Percentiles rank a stretch among this genome's conserved stretches.
These are phyloP conservation scores for Aspergillus ruber DNA, from an alignment of 2,329 filamentous ascomycete genomes.

Conservation along the genomic window DNA sequence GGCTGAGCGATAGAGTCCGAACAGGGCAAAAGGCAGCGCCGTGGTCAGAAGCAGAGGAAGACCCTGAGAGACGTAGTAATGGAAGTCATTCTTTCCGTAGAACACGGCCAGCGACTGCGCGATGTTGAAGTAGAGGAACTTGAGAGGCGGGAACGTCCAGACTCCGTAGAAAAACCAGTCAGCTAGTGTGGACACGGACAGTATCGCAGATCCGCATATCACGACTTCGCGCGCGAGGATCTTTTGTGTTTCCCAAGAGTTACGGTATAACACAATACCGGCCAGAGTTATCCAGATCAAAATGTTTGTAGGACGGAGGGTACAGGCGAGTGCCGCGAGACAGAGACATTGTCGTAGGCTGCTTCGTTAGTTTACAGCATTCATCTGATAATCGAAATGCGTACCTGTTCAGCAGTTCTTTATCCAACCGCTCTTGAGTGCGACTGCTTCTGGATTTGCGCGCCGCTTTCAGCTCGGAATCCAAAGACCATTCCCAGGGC, in stretches of 20 bases:
- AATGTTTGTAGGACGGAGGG: conserved; percentile 82
- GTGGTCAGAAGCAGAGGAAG: conserved; percentile 81
- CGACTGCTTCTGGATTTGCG: conserved; percentile 6
- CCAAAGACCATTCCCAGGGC: conserved; percentile 69
- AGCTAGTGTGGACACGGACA: conserved; percentile 58
- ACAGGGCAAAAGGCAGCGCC: conserved; percentile 66
- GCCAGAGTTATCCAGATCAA: conserved; percentile 73
- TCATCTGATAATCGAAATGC: conserved; percentile 1
- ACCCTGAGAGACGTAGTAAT: conserved; percentile 90
- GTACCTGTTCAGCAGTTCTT: conserved; percentile 19
- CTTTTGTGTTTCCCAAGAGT: conserved; percentile 37
- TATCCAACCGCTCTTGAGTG: not conserved
- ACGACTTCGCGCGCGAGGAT: conserved; percentile 58
- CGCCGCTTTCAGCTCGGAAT: conserved; percentile 21
- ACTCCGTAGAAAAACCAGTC: conserved; percentile 75
- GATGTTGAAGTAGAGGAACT: conserved; percentile 87
- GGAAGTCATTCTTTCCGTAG: conserved; percentile 82
- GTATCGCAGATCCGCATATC: conserved; percentile 54
- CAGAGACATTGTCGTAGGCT: conserved; percentile 60
- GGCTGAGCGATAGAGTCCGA: conserved; percentile 54
- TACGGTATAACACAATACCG: conserved; percentile 46
- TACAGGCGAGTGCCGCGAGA: conserved; percentile 72
- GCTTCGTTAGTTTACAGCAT: conserved; percentile 7
- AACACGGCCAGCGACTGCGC: conserved; percentile 81
- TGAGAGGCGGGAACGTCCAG: conserved; percentile 83